Percentiles rank a stretch among this genome's conserved stretches.
phyloP scores from a whole-genome alignment of 257 asterid genomes.

The Nyctanthes arbortristis region DNA sequence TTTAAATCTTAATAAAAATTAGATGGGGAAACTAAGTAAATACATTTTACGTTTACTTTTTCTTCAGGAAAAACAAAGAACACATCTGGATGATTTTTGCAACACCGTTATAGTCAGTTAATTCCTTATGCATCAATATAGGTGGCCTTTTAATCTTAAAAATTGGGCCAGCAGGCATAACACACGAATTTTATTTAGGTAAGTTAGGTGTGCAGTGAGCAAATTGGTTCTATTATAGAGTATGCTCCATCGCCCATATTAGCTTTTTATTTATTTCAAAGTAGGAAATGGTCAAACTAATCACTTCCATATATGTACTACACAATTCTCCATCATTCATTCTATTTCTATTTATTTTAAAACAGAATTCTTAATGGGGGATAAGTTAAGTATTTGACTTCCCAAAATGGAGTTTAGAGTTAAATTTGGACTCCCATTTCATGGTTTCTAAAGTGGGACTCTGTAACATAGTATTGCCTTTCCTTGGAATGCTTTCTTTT shows the following conservation, averaged over 20 bases:
- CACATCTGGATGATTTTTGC: background rate
- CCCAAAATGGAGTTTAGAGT: background rate
- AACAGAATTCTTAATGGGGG: no score
- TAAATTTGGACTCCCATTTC: background rate
- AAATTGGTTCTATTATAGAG: no score
- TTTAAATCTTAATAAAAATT: no score
- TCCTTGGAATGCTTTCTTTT: background rate
- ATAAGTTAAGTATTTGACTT: background rate
- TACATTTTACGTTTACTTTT: background rate
- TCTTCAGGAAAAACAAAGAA: background rate
- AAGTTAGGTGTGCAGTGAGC: no score
- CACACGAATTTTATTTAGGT: no score
- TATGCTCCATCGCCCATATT: no score
- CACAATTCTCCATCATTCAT: no score
- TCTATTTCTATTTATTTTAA: no score
- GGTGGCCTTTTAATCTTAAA: background rate
- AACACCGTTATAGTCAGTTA: background rate
- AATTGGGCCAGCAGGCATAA: no score
- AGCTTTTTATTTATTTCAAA: no score
- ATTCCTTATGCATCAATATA: background rate
- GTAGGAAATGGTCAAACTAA: no score
- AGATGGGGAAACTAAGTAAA: background rate
- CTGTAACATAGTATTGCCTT: background rate
- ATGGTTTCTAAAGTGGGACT: background rate
- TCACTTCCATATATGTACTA: no score